Evolutionary conservation across 2,329 filamentous ascomycete species (phyloP), one percentile per base, ranked within the genome.

Genomic region (Ceratocystis diversiconidia): DNA sequence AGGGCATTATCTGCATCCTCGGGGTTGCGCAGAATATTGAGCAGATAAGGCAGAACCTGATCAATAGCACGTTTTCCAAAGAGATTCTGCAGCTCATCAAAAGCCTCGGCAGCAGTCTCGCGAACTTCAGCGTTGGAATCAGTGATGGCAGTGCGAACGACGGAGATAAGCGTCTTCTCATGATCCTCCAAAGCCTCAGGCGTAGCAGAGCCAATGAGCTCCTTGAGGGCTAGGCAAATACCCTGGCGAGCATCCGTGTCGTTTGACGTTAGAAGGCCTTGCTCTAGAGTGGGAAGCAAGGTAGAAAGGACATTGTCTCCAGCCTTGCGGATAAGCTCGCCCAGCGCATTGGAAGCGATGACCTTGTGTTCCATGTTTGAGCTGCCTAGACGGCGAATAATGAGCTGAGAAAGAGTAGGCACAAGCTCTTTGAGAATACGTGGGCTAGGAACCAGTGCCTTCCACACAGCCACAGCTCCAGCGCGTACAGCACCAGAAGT

Each of bases 311-410:
- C 92, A 65, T 90, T 88, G 74, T 99, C 94, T 68, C 95, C 94
- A 72, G 94, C 92, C 76, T 96, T 96, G 72, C 94, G 87, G 72
- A 99, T 97, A 70, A 99, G 85, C 74, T 99, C 94, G 72, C 94
- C 94, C 65, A 99, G 82, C 61, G 94, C 91, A 74, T 97, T 97
- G 74, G 92, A 92, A 70, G 95, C 94, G 79, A 99, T 99, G 71
- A 96, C 88, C 79, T 96, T 97, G 76, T 99, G 94, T 75, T 99
- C 94, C 87, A 95, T 92, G 73, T 96, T 97, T 59, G 92, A 88
- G 74, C 92, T 97, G 68, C 91, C 94, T 70, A 99, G 83, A 61
- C 94, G 89, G 67, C 90, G 86, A 73, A 99, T 97, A 71, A 99
- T 88, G 69, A 99, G 85, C 74, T 96, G 92, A 5, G 91, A 95